Percentiles rank a stretch among this genome's conserved stretches.
Evolutionary conservation across 192 early-diverging fungal species (phyloP).

Genomic region (Coemansia sp.): DNA sequence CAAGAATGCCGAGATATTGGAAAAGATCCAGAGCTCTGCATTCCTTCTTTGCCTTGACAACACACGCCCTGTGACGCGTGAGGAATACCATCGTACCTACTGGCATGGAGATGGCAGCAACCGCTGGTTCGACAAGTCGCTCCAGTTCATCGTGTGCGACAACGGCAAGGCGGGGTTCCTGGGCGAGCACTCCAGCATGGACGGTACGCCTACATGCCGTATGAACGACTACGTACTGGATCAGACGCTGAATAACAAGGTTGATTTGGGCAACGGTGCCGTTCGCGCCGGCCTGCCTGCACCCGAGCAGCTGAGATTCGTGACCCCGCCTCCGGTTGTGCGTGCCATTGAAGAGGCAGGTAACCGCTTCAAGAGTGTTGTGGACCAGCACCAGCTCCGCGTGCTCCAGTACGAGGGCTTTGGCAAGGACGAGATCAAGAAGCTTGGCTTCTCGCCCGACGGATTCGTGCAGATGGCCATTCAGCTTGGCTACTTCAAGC

Average conservation of each 20-base stretch:
- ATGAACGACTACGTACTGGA: slow-evolving; percentile 80
- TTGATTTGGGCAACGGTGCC: slow-evolving; percentile 67
- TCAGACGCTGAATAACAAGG: slow-evolving; percentile 60
- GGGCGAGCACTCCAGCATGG: slow-evolving; percentile 94
- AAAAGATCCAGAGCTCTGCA: slow-evolving; percentile 81
- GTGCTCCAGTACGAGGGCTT: slow-evolving; percentile 84
- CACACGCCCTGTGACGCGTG: slow-evolving; percentile 80
- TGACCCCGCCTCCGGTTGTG: slow-evolving; percentile 61
- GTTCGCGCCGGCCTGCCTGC: slow-evolving; percentile 62
- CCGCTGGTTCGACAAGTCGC: slow-evolving; percentile 96
- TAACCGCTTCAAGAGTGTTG: slow-evolving; percentile 76
- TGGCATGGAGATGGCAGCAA: slow-evolving; percentile 98
- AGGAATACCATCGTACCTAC: slow-evolving; percentile 83
- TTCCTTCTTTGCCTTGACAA: slow-evolving; percentile 94
- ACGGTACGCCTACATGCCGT: slow-evolving; percentile 88
- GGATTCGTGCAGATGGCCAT: slow-evolving; percentile 90
- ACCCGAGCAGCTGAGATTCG: slow-evolving; percentile 75
- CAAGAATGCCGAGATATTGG: slow-evolving; percentile 70
- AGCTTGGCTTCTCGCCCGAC: slow-evolving; percentile 76
- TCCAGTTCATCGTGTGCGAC: slow-evolving; percentile 96
- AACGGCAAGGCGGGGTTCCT: slow-evolving; percentile 97
- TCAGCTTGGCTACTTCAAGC: slow-evolving; percentile 96
- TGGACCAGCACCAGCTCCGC: slow-evolving; percentile 79
- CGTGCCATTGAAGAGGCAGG: slow-evolving; percentile 67
- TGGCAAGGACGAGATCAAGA: slow-evolving; percentile 95